Evolutionary conservation across 768 basidiomycete genomes (phyloP).

Genomic region (Cystofilobasidium macerans): DNA sequence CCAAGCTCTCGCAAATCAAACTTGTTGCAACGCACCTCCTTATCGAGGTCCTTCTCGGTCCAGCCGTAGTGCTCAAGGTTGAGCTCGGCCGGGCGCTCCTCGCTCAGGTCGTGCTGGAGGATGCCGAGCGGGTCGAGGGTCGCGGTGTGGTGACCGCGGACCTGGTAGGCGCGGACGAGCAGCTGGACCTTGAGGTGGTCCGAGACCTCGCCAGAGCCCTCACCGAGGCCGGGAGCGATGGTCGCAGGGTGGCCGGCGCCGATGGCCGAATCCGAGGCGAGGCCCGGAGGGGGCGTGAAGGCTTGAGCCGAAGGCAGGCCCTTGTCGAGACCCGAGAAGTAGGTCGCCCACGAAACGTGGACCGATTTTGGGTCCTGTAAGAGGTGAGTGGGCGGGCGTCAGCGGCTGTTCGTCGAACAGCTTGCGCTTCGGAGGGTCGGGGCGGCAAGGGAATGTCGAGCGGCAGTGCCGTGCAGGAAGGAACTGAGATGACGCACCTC

Average conservation of each 20-base stretch:
- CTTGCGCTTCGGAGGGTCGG: background rate
- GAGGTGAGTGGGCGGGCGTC: background rate
- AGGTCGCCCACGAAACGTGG: constrained; percentile 85
- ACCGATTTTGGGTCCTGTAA: constrained; percentile 75
- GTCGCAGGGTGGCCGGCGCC: constrained; percentile 4
- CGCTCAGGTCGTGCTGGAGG: constrained; percentile 71
- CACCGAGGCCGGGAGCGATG: constrained; percentile 36
- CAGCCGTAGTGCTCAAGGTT: constrained; percentile 91
- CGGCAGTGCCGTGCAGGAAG: no score
- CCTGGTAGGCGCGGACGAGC: constrained; percentile 95
- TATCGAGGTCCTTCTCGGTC: constrained; percentile 84
- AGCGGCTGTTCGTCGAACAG: background rate
- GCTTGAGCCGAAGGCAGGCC: constrained; percentile 59
- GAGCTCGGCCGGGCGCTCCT: constrained; percentile 71
- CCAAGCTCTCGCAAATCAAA: no score
- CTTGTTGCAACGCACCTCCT: constrained; percentile 50
- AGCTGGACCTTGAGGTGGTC: constrained; percentile 97
- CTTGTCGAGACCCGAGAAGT: constrained; percentile 85
- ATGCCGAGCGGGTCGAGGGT: constrained; percentile 94
- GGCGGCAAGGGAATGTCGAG: no score
- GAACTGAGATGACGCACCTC: constrained; percentile 28
- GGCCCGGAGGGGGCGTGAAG: constrained; percentile 68
- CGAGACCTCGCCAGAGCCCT: constrained; percentile 65
- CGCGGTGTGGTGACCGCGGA: constrained; percentile 91
- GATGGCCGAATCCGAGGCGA: constrained; percentile 48